Percentiles rank a stretch among this genome's conserved stretches.
Conservation (phyloP, 2,329 filamentous ascomycete species). For the Acarospora socialis region DNA sequence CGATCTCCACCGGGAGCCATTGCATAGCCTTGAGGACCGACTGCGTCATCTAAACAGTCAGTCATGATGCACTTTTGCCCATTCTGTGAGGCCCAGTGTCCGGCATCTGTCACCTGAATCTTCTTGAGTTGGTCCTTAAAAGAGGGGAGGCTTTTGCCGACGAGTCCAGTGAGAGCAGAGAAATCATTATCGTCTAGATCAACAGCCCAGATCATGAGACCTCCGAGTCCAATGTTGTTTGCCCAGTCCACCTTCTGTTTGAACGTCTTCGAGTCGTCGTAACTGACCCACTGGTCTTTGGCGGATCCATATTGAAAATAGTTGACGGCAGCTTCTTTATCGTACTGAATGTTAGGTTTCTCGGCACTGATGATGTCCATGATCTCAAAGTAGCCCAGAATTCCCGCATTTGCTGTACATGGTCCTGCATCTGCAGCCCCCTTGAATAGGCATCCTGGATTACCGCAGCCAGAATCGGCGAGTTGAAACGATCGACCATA, state of each 20-base stretch:
- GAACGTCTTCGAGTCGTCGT: conserved; percentile 23
- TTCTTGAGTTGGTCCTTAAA: too few species aligned
- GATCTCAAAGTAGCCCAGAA: conserved; percentile 17
- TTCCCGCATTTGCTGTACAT: conserved; percentile 16
- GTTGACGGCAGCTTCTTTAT: conserved; percentile 18
- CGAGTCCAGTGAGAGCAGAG: neutral
- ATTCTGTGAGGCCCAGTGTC: too few species aligned
- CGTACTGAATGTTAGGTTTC: conserved; percentile 10
- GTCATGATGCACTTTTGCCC: too few species aligned
- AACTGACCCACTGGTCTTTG: conserved; percentile 21
- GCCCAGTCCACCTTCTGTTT: conserved; percentile 22
- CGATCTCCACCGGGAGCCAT: too few species aligned
- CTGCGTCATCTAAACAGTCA: too few species aligned
- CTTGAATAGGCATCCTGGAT: conserved; percentile 14
- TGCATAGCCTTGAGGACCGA: too few species aligned
- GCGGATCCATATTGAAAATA: conserved; percentile 15
- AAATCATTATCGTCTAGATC: conserved; percentile 7
- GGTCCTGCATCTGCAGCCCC: conserved; percentile 14
- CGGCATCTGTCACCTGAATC: too few species aligned
- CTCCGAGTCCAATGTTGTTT: conserved; percentile 20
- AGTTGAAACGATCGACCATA: conserved; percentile 18
- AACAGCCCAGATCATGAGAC: conserved; percentile 16
- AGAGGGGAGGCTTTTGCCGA: neutral
- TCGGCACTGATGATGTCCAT: conserved; percentile 14
- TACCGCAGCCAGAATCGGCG: conserved; percentile 10